Base-by-base conservation (phyloP, 2,329 filamentous ascomycete species). In the Dactylella cylindrospora region DNA sequence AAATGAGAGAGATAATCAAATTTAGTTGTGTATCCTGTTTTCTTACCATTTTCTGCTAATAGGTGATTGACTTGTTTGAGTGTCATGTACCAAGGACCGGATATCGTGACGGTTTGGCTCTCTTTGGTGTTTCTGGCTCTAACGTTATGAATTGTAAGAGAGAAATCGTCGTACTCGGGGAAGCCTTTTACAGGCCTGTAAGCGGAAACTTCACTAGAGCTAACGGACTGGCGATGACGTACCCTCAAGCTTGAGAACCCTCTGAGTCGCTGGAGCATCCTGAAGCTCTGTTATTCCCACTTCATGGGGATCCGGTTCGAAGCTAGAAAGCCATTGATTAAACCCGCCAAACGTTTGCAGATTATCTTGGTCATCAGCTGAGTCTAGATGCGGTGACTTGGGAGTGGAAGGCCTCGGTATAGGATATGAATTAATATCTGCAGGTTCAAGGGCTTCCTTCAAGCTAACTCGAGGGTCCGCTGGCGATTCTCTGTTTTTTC, bases 81-180 rank as follows among this genome's bases (percentile, higher is more conserved):
- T 19, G 38, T 41, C 38, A 41, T 41, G 28, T 41, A 41, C 38
- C 38, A 41, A 5, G 38, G 38, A 7, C 38, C 38, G 28, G 13
- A 20, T 26, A 41, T 26, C 20, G 38, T 41, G 5, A 41, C 38
- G 3, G 6, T 23, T 3, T 19, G 25, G 7, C 23, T n/a, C 20
- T 35, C 12, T 5, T 35, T 5, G n/a, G 5, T 35, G 5, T 41
- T 41, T 13, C 28, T 41, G n/a, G 13, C 7, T 23, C 19, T 41
- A 3, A 41, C 38, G 15, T 23, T 23, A 19, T 41, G 38, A 20
- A 41, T 7, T 7, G 20, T 23, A n/a, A 41, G 12, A n/a, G 17
- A n/a, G n/a, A 41, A 25, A n/a, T 8, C 28, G 20, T 41, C 38
- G 8, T 19, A 26, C 38, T 41, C 38, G 10, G 38, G 38, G 20